Percentiles rank a stretch among this genome's conserved stretches.
phyloP scores from a whole-genome alignment of 768 basidiomycete genomes.

The Cantharellus anzutake region DNA sequence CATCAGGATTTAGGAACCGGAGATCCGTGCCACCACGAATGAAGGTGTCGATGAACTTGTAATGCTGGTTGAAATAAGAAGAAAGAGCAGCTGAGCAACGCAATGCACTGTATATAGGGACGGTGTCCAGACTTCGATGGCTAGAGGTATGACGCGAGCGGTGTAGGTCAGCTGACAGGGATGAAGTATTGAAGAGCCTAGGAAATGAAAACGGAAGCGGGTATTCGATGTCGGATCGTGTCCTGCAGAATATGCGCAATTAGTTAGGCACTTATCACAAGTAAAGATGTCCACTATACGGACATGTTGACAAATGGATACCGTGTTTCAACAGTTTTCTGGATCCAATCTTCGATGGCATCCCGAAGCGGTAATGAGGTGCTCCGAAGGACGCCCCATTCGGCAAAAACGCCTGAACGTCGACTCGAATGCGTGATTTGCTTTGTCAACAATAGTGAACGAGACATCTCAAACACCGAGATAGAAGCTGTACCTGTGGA shows the following conservation, averaged over 20 bases:
- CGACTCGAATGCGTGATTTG: too few relatives aligned
- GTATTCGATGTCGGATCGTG: conserved; percentile 1
- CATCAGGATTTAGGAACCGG: background rate
- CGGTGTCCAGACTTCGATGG: background rate
- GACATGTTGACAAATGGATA: too few relatives aligned
- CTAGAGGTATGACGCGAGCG: background rate
- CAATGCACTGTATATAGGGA: background rate
- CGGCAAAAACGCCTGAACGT: too few relatives aligned
- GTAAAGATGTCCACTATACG: too few relatives aligned
- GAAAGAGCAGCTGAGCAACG: background rate
- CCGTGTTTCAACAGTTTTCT: too few relatives aligned
- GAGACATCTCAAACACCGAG: too few relatives aligned
- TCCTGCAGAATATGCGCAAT: background rate
- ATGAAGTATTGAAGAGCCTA: background rate
- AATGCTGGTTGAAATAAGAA: background rate
- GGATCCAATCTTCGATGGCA: too few relatives aligned
- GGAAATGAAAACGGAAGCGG: conserved; percentile 7
- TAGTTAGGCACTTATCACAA: too few relatives aligned
- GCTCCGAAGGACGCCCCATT: too few relatives aligned
- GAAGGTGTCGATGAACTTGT: background rate
- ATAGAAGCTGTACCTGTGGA: too few relatives aligned
- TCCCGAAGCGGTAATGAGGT: too few relatives aligned
- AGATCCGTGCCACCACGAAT: background rate
- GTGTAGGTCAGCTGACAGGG: background rate
- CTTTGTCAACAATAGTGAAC: too few relatives aligned